These are phyloP conservation scores for Lactarius sanguifluus DNA, from an alignment of 768 basidiomycete genomes.

Conservation along the genomic window DNA sequence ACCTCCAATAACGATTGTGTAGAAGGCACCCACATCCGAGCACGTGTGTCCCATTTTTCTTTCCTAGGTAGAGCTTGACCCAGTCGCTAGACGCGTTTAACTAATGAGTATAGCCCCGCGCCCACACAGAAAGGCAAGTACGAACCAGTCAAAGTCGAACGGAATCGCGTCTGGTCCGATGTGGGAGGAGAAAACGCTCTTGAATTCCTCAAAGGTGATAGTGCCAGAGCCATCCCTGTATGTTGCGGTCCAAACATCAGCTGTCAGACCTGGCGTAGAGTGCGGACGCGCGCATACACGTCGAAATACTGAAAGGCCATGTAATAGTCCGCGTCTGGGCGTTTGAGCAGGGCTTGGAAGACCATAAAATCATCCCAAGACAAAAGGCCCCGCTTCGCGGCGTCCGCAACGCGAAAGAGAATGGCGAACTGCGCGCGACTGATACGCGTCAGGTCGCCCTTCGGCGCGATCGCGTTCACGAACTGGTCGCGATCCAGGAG, in stretches of 20 bases:
- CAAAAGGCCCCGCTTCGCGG: slow-evolving; percentile 68
- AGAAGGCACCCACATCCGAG: slow-evolving; percentile 70
- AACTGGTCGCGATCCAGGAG: slow-evolving; percentile 87
- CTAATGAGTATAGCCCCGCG: not conserved
- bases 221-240: slow-evolving; percentile 84
- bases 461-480: slow-evolving; percentile 92
- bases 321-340: slow-evolving; percentile 96
- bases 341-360: slow-evolving; percentile 90
- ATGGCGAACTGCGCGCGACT: slow-evolving; percentile 86
- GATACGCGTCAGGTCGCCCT: slow-evolving; percentile 81
- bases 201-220: slow-evolving; percentile 94
- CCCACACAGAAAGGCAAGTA: slow-evolving; percentile 26
- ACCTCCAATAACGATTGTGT: not conserved
- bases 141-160: slow-evolving; percentile 90
- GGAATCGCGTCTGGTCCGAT: slow-evolving; percentile 80
- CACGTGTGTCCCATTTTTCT: slow-evolving; percentile 87
- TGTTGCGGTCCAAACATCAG: not conserved
- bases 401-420: slow-evolving; percentile 87
- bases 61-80: slow-evolving; percentile 95
- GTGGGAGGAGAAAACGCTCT: slow-evolving; percentile 82
- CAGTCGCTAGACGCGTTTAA: slow-evolving; percentile 61
- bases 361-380: slow-evolving; percentile 96
- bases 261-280: slow-evolving; percentile 1
- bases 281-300: slow-evolving; percentile 48
- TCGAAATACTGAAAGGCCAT: slow-evolving; percentile 97